Conservation (phyloP, 228 moss, liverwort and hornwort species). For the Sphagnum magellanicum region DNA sequence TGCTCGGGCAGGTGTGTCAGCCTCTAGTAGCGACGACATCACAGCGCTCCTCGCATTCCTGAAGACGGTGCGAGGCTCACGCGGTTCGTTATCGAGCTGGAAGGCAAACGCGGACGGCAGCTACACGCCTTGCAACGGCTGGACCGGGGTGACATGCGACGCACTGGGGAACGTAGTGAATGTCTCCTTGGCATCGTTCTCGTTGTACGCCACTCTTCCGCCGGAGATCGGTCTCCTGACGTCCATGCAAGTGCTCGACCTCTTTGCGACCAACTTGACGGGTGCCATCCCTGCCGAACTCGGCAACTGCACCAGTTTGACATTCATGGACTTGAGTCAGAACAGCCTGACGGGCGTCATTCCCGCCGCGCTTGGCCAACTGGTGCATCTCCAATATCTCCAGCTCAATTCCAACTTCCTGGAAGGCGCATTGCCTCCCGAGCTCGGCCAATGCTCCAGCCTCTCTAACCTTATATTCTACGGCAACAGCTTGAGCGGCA, state of each 20-base stretch:
- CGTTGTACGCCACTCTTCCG: conserved; percentile 36
- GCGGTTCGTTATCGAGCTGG: conserved; percentile 24
- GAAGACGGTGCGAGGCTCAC: conserved; percentile 17
- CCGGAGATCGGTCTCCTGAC: conserved; percentile 29
- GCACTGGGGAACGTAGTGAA: conserved; percentile 28
- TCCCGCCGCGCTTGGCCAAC: conserved; percentile 55
- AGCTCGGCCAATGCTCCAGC: conserved; percentile 42
- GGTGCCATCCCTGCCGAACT: conserved; percentile 66
- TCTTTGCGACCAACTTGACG: conserved; percentile 39
- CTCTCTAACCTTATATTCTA: conserved; percentile 53
- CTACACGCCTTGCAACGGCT: conserved; percentile 25
- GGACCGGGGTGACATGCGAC: conserved; percentile 38
- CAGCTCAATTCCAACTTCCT: conserved; percentile 55
- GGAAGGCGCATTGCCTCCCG: conserved; percentile 47
- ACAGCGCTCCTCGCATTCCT: conserved; percentile 25
- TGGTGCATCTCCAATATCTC: conserved; percentile 52
- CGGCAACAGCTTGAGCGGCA: conserved; percentile 66
- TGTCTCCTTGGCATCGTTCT: conserved; percentile 28
- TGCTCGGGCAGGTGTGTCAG: too few relatives aligned
- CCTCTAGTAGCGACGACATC: too few relatives aligned
- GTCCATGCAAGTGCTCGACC: conserved; percentile 21
- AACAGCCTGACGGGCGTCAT: conserved; percentile 67
- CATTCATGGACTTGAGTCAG: conserved; percentile 51
- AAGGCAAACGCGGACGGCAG: conserved; percentile 3
- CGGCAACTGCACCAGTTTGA: conserved; percentile 53